Evolutionary conservation across 805 yeast genomes (phyloP).

Genomic region (Wickerhamiella sorbophila): DNA sequence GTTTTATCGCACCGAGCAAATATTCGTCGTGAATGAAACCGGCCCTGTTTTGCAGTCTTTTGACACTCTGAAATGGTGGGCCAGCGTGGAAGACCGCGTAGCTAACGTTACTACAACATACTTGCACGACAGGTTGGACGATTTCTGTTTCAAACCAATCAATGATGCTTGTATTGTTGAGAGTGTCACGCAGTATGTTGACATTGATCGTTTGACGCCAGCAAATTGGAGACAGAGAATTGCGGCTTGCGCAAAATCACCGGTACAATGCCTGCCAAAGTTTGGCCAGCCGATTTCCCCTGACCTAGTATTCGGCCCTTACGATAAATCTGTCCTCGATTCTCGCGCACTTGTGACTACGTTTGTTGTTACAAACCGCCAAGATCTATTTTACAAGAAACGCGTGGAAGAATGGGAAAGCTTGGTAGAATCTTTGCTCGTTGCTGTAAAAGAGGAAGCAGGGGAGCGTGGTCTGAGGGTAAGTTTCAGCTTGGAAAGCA

Average conservation of each 20-base stretch:
- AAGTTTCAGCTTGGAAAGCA: slow-evolving; percentile 68
- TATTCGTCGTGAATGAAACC: slow-evolving; percentile 54
- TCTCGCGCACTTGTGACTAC: slow-evolving; percentile 70
- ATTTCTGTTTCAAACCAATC: slow-evolving; percentile 67
- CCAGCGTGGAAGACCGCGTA: slow-evolving; percentile 52
- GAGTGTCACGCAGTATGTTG: slow-evolving; percentile 78
- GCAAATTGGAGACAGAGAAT: slow-evolving; percentile 43
- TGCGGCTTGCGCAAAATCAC: slow-evolving; percentile 52
- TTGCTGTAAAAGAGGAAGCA: slow-evolving; percentile 32
- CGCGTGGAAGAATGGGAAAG: slow-evolving; percentile 48
- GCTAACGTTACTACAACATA: slow-evolving; percentile 21
- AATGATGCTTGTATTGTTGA: slow-evolving; percentile 72
- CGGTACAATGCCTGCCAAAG: slow-evolving; percentile 78
- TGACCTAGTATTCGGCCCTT: slow-evolving; percentile 55
- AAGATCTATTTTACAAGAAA: slow-evolving; percentile 22
- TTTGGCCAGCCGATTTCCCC: slow-evolving; percentile 82
- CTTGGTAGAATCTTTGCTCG: slow-evolving; percentile 38
- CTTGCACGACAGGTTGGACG: slow-evolving; percentile 32
- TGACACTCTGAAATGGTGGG: slow-evolving; percentile 76
- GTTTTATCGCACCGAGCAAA: slow-evolving; percentile 77
- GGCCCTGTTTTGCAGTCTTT: slow-evolving; percentile 52
- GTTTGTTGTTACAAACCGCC: slow-evolving; percentile 42
- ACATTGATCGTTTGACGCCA: slow-evolving; percentile 38
- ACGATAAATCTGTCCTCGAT: slow-evolving; percentile 24
- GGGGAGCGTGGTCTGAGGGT: slow-evolving; percentile 40